Evolutionary conservation across 805 yeast species (phyloP), one percentile per base, ranked within the genome.

Genomic region (Cyberlindnera bimundalis): DNA sequence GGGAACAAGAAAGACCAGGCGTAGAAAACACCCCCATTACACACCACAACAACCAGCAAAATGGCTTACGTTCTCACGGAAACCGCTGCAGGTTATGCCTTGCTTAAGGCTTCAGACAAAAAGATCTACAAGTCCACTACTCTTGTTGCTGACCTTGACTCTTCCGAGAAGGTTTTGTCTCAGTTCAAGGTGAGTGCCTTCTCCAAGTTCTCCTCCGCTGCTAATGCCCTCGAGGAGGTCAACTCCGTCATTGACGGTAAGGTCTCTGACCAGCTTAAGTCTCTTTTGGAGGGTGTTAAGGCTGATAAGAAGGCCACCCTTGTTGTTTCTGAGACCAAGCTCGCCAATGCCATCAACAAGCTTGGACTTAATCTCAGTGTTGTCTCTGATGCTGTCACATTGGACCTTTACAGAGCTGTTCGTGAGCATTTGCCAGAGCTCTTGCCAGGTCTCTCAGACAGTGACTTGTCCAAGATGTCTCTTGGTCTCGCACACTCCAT

Each of bases 21-120:
- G 11, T 18, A 15, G 3, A 21, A 23, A 29, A 23, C 27, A 21
- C 26, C 24, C 14, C 19, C 24, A 21, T 21, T 21, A 7, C 24
- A 21, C 24, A 6, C 29, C 25, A 35, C 35, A 20, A 39, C 16
- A 24, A 37, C n/a, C 21, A 26, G 21, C 27, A 29, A 32, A 32
- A 85, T 85, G 95, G 84, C 93, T 50, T 85, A 73, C 77, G 89
- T 91, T 61, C 79, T 91, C 65, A 85, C 98, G 47, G 99, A 93
- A 74, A 93, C 99, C 52, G 86, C 99, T 50, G 99, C 99, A 39
- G 99, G 99, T 62, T 93, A 93, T 67, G 99, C 99, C 62, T 77
- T 93, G 62, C 79, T 93, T 64, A 93, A 93, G 73, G 96, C 97
- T 43, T 83, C 96, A 50, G 98, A 93, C 76, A 93, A 93, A 75